Percentiles rank a stretch among this genome's conserved stretches.
phyloP scores from a whole-genome alignment of 2,329 filamentous ascomycete species.

The Botrytis tulipae region DNA sequence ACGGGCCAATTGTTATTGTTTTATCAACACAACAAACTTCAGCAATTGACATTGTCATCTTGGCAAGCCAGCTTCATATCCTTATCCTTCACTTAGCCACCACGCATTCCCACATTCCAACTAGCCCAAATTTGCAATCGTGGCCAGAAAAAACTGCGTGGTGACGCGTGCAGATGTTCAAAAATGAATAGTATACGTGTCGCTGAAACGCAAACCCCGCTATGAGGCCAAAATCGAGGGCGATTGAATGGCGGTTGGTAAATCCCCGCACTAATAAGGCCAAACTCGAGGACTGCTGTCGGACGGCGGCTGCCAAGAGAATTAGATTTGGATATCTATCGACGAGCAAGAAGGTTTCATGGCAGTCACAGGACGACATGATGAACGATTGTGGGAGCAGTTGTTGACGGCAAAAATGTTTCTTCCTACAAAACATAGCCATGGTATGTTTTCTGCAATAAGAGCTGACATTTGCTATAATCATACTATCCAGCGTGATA shows the following conservation, averaged over 20 bases:
- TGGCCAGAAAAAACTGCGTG: not conserved
- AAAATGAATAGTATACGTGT: not conserved
- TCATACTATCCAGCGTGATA: not conserved
- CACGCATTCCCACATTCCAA: conserved; percentile 14
- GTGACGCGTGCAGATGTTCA: not conserved
- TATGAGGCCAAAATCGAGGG: not conserved
- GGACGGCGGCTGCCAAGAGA: not conserved
- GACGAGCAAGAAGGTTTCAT: not conserved
- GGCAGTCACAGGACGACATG: not conserved
- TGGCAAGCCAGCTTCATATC: not conserved
- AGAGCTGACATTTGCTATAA: not conserved
- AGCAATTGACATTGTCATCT: not conserved
- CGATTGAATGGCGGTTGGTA: not conserved
- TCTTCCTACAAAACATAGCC: not conserved
- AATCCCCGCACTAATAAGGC: not conserved
- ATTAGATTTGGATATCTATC: not conserved
- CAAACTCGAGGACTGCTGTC: not conserved
- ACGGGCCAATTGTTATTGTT: not conserved
- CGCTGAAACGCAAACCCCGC: not conserved
- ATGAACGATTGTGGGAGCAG: not conserved
- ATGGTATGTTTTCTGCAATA: not conserved
- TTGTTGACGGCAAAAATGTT: not conserved
- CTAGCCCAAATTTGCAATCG: not conserved
- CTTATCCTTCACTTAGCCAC: not conserved
- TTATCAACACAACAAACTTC: not conserved